Evolutionary conservation across 1,139 yeast species (phyloP), one percentile per base, ranked within the genome.

Genomic region (Scheffersomyces quercinus): DNA sequence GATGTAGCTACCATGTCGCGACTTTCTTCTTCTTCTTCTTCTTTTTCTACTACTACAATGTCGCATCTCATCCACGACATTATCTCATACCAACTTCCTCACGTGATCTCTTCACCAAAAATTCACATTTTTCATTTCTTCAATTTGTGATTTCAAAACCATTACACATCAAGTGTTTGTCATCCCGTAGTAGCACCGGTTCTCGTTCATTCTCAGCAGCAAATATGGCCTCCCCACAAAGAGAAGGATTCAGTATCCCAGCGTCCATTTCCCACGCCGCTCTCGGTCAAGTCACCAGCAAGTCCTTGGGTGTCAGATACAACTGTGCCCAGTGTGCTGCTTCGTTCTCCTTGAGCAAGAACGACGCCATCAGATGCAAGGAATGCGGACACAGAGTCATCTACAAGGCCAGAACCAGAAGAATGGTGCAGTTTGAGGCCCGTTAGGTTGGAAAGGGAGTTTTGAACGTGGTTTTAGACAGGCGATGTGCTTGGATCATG

Each of bases 301-400:
- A 84, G 62, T 75, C 79, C 14, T 83, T 85, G 60, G 96, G 97
- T 43, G 95, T 90, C 55, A 87, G 86, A 60, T 93, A 93, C 69
- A 84, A 90, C 65, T 93, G 99, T 69, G 97, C 98, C 38, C 95
- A 90, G 73, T 93, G 99, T 70, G 96, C 97, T 10, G 83, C 93
- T 46, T 83, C 86, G 42, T 87, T 91, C 56, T 83, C 96, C 5
- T 80, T 93, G 57, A 85, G 91, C 46, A 89, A 93, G 71, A 89
- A 88, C 56, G 99, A 93, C 67, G 96, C 98, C 42, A 96, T 93
- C 53, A 88, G 99, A 74, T 93, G 99, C 74, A 91, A 91, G 70
- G 96, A 91, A 59, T 93, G 99, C 69, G 99, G 99, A 49, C 99
- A 93, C 71, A 85, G 99, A 71, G 98, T 93, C 51, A 76, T 93